A percentile compares a stretch with the other conserved stretches of the same genome.
phyloP scores from a whole-genome alignment of 2,329 filamentous ascomycete species.

The Ceratocystis harringtonii region DNA sequence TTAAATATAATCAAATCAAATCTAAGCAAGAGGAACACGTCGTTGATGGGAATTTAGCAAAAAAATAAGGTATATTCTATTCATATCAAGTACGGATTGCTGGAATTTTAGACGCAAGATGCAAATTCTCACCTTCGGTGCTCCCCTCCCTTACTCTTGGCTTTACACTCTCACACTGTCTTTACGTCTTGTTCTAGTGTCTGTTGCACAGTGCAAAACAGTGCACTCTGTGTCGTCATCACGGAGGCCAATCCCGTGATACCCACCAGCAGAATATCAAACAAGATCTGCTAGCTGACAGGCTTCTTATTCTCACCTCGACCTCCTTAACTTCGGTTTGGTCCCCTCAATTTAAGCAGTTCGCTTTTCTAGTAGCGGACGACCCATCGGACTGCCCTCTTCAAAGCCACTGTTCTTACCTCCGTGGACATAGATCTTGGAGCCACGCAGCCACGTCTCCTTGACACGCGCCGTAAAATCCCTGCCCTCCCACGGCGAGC shows the following conservation, averaged over 20 bases:
- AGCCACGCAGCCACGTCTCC: slow-evolving; percentile 75
- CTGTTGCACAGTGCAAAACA: background rate
- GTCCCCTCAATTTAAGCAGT: slow-evolving; percentile 13
- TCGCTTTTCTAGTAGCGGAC: slow-evolving; percentile 46
- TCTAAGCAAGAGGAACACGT: no score
- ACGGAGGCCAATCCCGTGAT: background rate
- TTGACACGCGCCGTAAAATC: slow-evolving; percentile 60
- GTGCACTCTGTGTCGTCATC: background rate
- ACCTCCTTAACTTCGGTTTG: no score
- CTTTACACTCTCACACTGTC: background rate
- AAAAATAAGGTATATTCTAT: background rate
- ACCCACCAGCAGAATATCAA: background rate
- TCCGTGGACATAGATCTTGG: slow-evolving; percentile 57
- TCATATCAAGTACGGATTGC: background rate
- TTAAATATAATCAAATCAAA: no score
- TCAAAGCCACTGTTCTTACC: slow-evolving; percentile 37
- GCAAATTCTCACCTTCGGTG: background rate
- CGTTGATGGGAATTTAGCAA: background rate
- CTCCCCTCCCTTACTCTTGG: background rate
- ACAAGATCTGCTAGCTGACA: background rate
- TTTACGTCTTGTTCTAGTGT: background rate
- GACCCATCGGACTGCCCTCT: slow-evolving; percentile 32
- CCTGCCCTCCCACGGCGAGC: slow-evolving; percentile 77
- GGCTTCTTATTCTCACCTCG: no score
- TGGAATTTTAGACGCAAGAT: background rate